Percentiles rank a stretch among this genome's conserved stretches.
These are phyloP conservation scores for Solanum lycopersicoides DNA, from an alignment of 257 asterid species.

Conservation along the genomic window DNA sequence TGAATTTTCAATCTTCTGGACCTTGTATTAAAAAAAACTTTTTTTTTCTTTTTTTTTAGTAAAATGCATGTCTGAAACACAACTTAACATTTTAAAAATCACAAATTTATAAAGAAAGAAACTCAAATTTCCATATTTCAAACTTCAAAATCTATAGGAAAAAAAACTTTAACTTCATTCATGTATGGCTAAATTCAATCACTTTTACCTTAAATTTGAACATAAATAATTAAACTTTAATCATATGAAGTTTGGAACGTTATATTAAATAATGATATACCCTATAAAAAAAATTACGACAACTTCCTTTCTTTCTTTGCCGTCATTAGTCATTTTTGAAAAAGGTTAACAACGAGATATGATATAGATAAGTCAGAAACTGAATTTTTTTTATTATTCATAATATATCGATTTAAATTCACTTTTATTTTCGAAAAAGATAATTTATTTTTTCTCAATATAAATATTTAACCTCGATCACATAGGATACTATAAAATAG, in stretches of 20 bases:
- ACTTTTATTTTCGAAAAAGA: too few species aligned
- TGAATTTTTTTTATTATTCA: neutral
- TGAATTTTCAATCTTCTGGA: rapidly evolving
- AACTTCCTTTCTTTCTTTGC: neutral
- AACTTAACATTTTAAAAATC: too few species aligned
- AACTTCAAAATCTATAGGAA: too few species aligned
- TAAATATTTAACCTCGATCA: neutral
- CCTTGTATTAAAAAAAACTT: neutral
- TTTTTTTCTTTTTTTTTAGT: rapidly evolving
- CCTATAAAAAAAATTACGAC: too few species aligned
- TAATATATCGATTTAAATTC: neutral
- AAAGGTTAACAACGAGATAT: neutral
- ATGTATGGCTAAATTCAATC: neutral
- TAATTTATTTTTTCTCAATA: rapidly evolving
- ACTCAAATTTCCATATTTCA: too few species aligned
- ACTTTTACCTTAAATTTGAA: neutral
- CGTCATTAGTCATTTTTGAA: neutral
- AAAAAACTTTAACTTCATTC: neutral
- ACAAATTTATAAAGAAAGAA: too few species aligned
- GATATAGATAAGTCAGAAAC: too few species aligned
- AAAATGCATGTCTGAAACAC: neutral
- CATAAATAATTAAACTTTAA: neutral
- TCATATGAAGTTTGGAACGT: neutral
- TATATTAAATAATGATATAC: neutral
- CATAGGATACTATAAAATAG: neutral